Evolutionary conservation across 1,284 basidiomycete genomes (phyloP).

Genomic region (Tremellales sp.): DNA sequence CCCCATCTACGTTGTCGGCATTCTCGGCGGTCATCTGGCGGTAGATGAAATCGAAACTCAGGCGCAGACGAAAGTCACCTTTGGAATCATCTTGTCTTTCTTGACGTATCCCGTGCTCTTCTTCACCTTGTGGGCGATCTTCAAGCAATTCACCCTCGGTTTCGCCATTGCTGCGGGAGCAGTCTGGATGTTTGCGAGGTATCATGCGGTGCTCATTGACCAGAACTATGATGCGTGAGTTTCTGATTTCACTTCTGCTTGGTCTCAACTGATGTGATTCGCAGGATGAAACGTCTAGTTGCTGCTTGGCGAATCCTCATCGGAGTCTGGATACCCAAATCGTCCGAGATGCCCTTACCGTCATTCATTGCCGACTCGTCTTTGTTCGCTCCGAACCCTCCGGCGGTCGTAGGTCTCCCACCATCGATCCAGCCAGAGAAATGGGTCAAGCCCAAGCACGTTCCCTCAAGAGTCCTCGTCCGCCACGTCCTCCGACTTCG

Average conservation of each 20-base stretch:
- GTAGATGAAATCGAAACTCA: constrained; percentile 81
- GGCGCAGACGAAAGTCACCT: constrained; percentile 86
- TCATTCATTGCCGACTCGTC: constrained; percentile 54
- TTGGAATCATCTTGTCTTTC: constrained; percentile 69
- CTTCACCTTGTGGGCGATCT: constrained; percentile 72
- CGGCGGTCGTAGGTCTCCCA: constrained; percentile 34
- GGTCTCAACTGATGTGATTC: neutral
- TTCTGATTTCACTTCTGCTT: neutral
- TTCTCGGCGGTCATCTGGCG: constrained; percentile 66
- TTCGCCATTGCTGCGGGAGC: constrained; percentile 51
- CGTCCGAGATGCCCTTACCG: constrained; percentile 73
- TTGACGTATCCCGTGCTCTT: constrained; percentile 77
- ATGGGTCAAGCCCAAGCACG: constrained; percentile 49
- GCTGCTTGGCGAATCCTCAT: constrained; percentile 86
- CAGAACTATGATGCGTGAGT: constrained; percentile 77
- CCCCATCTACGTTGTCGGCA: constrained; percentile 76
- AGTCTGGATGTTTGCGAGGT: constrained; percentile 71
- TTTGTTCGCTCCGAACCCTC: constrained; percentile 39
- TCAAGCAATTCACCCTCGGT: constrained; percentile 63
- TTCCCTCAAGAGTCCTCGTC: constrained; percentile 74
- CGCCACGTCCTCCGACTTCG: constrained; percentile 78
- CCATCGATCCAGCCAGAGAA: constrained; percentile 27
- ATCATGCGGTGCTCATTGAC: constrained; percentile 56
- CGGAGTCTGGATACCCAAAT: constrained; percentile 80
- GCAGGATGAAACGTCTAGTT: constrained; percentile 63